Evolutionary conservation across 225 moss, liverwort and hornwort species (phyloP), one percentile per base, ranked within the genome.

Genomic region (Bryoerythrophyllum caledonicum): DNA sequence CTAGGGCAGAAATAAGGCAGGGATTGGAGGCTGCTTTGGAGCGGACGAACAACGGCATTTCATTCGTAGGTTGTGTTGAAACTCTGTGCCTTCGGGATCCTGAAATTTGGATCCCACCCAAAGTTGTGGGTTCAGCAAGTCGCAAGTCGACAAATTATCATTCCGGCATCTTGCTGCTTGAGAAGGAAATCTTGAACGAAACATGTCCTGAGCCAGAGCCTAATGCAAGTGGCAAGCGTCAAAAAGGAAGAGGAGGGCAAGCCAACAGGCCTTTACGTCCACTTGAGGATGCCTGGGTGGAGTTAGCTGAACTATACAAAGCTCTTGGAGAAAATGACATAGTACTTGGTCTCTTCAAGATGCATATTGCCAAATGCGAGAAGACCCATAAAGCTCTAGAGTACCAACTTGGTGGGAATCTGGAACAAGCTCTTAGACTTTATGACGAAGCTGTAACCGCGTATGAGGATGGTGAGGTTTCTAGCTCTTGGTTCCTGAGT

Each of bases 261-360:
- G 59, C 82, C 26, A 86, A 76, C n/a, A 80, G 71, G 64, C 59
- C 79, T 51, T 70, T 61, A 73, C 72, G 83, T 67, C 83, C 83
- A 55, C 70, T 94, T 55, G 89, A 91, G 70, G 96, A 94, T 78
- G 94, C 96, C 25, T 96, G 96, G 96, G 72, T 88, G 70, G 94
- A 92, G 73, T 82, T 96, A 44, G 94, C 92, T 43, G 84, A 84
- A 67, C 78, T 96, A 10, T 96, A 96, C 67, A 87, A 74, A 78
- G 86, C 88, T 77, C 82, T 96, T 25, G 94, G 92, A 56, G 96
- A 92, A 77, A 76, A 92, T 67, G 96, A 96, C 77, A 82, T 94
- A 64, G 96, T 94, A 52, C 94, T 96, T 78, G 90, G 89, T 35
- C 67, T 96, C 10, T 91, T 88, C 60, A 89, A 80, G 37, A 79